Evolutionary conservation across 768 basidiomycete genomes (phyloP).

Genomic region (Naganishia kalamii): DNA sequence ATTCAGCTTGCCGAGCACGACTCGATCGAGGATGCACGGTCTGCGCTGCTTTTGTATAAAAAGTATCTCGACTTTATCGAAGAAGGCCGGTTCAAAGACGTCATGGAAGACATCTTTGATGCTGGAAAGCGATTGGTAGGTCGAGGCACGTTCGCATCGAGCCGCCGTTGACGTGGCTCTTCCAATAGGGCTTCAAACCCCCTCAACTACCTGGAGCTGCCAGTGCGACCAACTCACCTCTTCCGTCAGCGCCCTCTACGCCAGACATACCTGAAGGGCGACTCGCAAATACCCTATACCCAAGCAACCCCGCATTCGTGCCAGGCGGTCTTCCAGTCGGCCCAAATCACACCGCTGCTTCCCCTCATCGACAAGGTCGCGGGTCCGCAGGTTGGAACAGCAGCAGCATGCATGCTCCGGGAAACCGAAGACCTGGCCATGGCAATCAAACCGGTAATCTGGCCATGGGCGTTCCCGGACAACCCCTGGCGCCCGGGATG

Average conservation of each 20-base stretch:
- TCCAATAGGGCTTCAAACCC: constrained; percentile 27
- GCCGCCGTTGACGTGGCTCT: background rate
- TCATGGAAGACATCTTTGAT: constrained; percentile 60
- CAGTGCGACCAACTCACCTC: constrained; percentile 4
- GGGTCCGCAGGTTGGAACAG: background rate
- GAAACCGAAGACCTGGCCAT: background rate
- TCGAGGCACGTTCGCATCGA: background rate
- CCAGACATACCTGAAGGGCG: constrained; percentile 12
- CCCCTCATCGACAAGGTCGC: constrained; percentile 6
- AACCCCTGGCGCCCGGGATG: background rate
- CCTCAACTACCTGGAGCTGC: constrained; percentile 9
- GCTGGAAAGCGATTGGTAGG: constrained; percentile 48
- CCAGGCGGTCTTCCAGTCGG: background rate
- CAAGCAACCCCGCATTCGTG: background rate
- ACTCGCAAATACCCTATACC: background rate
- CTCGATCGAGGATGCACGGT: constrained; percentile 93
- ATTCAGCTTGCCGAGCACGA: constrained; percentile 94
- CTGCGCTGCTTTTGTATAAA: constrained; percentile 77
- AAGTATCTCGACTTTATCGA: constrained; percentile 61
- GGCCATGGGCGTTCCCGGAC: constrained; percentile 1
- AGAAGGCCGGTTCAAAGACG: constrained; percentile 71
- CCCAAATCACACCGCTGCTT: background rate
- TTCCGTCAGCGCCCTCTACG: constrained; percentile 15
- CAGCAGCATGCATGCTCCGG: background rate
- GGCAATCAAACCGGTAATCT: background rate